Evolutionary conservation across 257 asterid species (phyloP).

Genomic region (Solanum pimpinellifolium): DNA sequence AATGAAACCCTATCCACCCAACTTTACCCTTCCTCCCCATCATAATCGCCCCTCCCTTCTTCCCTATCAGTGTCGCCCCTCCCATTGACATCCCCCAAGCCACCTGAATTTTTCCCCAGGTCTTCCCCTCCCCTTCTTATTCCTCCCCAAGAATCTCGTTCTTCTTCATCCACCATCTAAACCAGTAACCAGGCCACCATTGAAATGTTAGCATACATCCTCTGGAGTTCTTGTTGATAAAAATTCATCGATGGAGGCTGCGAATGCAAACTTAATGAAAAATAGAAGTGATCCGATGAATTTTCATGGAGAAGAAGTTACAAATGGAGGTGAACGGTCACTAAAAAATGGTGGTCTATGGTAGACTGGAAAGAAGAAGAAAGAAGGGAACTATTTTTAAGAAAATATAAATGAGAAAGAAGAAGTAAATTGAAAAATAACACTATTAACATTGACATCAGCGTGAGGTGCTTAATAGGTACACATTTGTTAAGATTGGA

Average conservation of each 20-base stretch:
- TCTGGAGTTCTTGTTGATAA: conserved; percentile 13
- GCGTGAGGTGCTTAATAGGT: not conserved
- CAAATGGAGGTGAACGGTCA: not conserved
- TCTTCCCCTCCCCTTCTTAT: not conserved
- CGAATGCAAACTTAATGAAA: conserved; percentile 1
- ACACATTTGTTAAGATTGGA: not conserved
- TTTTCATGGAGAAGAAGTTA: not conserved
- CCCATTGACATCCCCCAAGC: not conserved
- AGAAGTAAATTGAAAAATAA: not conserved
- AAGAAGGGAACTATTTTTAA: not conserved
- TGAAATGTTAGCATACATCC: not conserved
- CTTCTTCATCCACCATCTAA: not conserved
- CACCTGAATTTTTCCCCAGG: not conserved
- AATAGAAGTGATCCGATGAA: not conserved
- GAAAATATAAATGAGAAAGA: not conserved
- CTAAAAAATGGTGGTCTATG: not conserved
- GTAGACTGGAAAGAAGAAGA: not conserved
- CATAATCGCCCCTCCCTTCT: not conserved
- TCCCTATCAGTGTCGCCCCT: not conserved
- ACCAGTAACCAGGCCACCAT: not conserved
- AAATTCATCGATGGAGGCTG: conserved; percentile 37
- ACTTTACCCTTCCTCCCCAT: not conserved
- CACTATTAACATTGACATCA: not conserved
- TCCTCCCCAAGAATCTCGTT: not conserved
- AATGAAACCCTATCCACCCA: not conserved